phyloP scores from a whole-genome alignment of 371 early-diverging fungal genomes.

The Mortierella sp. region DNA sequence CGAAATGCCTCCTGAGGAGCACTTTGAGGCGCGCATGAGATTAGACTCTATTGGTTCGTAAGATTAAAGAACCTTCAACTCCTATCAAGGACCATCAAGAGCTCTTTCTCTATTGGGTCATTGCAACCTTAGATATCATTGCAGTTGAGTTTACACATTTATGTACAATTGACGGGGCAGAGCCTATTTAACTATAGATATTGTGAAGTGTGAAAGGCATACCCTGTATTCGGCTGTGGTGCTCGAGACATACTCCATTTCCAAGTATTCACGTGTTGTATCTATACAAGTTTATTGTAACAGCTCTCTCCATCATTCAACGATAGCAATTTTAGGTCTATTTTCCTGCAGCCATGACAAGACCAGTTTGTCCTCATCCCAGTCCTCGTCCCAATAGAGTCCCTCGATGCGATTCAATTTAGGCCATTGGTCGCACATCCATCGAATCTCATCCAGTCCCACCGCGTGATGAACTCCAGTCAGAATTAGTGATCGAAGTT shows the following conservation, averaged over 20 bases:
- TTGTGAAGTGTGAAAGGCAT: too few relatives aligned
- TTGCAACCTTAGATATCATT: too few relatives aligned
- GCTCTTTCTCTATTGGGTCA: too few relatives aligned
- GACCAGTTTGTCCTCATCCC: constrained; percentile 10
- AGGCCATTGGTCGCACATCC: constrained; percentile 10
- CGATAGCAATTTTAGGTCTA: constrained; percentile 6
- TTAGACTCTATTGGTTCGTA: too few relatives aligned
- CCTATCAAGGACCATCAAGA: too few relatives aligned
- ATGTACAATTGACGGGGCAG: too few relatives aligned
- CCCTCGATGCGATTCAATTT: constrained; percentile 4
- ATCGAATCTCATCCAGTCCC: constrained; percentile 5
- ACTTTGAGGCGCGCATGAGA: not conserved
- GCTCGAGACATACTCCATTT: too few relatives aligned
- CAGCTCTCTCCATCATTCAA: not conserved
- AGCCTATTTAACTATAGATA: too few relatives aligned
- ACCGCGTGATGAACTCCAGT: not conserved
- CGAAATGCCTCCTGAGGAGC: not conserved
- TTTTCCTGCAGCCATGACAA: constrained; percentile 9
- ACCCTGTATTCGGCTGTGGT: too few relatives aligned
- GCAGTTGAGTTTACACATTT: too few relatives aligned
- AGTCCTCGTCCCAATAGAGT: constrained; percentile 11
- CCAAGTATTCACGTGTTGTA: too few relatives aligned
- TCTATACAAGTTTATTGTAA: not conserved
- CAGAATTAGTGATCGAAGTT: constrained; percentile 4
- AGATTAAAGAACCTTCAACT: too few relatives aligned